These are phyloP conservation scores for Exophiala lecanii-corni DNA, from an alignment of 2,329 filamentous ascomycete genomes.

Conservation along the genomic window DNA sequence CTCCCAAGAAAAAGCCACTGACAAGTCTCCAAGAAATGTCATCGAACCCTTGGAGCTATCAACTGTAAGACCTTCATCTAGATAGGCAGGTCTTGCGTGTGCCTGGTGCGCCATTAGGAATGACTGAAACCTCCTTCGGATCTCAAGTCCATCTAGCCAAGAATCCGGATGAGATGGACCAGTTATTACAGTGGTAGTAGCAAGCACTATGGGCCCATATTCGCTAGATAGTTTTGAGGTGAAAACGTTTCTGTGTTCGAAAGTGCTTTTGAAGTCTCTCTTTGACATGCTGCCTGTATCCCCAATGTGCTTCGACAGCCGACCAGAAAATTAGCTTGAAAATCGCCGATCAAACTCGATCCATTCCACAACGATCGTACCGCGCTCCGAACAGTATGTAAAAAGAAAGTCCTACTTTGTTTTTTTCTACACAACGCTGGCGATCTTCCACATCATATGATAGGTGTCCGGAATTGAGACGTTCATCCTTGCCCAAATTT, in stretches of 20 bases:
- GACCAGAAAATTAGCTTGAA: slow-evolving; percentile 49
- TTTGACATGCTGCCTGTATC: slow-evolving; percentile 51
- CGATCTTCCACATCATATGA: slow-evolving; percentile 56
- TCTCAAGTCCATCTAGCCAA: neutral
- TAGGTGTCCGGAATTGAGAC: slow-evolving; percentile 63
- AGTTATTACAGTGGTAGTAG: too few relatives aligned
- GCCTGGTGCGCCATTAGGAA: neutral
- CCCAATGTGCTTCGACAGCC: slow-evolving; percentile 22
- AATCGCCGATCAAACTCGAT: slow-evolving; percentile 58
- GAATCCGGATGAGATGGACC: neutral
- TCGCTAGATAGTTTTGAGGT: slow-evolving; percentile 30
- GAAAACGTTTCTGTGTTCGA: slow-evolving; percentile 53
- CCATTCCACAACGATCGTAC: slow-evolving; percentile 58
- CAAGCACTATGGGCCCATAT: neutral
- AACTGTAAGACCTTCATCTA: too few relatives aligned
- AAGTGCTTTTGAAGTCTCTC: slow-evolving; percentile 52
- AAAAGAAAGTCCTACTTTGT: slow-evolving; percentile 39
- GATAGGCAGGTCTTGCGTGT: neutral
- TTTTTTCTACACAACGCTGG: slow-evolving; percentile 42
- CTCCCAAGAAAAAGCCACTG: too few relatives aligned
- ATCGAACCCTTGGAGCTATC: too few relatives aligned
- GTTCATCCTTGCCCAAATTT: slow-evolving; percentile 70
- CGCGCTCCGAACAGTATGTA: slow-evolving; percentile 51
- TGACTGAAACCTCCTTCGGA: neutral
- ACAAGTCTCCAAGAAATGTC: too few relatives aligned